Evolutionary conservation across 1,284 basidiomycete species (phyloP).

Genomic region (Melanopsichium pennsylvanicum): DNA sequence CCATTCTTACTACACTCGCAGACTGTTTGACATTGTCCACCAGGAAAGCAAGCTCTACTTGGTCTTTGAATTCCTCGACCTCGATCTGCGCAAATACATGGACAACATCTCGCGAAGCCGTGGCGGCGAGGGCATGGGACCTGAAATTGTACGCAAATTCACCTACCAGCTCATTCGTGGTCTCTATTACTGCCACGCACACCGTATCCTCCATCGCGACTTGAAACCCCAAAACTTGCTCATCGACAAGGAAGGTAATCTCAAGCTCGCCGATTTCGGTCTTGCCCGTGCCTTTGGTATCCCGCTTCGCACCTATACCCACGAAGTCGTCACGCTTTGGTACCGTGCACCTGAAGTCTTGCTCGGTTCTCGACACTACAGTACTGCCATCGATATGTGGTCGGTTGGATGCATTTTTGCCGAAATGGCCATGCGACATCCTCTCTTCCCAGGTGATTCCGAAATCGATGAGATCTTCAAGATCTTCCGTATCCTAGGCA

Average conservation of each 20-base stretch:
- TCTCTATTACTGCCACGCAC: conserved; percentile 92
- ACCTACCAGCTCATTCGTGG: conserved; percentile 85
- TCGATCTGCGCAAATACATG: conserved; percentile 96
- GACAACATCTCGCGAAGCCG: conserved; percentile 70
- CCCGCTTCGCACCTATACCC: conserved; percentile 95
- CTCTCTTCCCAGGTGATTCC: conserved; percentile 96
- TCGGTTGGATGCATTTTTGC: conserved; percentile 90
- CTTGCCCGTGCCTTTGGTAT: conserved; percentile 96
- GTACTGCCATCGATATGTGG: conserved; percentile 97
- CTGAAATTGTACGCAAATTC: conserved; percentile 90
- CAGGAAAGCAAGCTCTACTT: conserved; percentile 95
- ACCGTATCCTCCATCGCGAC: conserved; percentile 94
- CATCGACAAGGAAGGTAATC: conserved; percentile 76
- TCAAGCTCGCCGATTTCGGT: conserved; percentile 86
- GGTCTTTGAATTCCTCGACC: conserved; percentile 93
- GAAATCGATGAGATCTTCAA: conserved; percentile 99
- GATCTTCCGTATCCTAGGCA: conserved; percentile 83
- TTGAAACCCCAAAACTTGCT: conserved; percentile 97
- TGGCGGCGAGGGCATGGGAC: conserved; percentile 71
- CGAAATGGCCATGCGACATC: conserved; percentile 89
- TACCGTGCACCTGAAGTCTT: conserved; percentile 97
- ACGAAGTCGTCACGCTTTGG: conserved; percentile 97
- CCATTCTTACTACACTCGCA: conserved; percentile 64
- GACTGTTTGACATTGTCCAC: conserved; percentile 94
- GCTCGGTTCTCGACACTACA: conserved; percentile 92